phyloP scores from a whole-genome alignment of 768 basidiomycete genomes.

The Xanthoconium stramineum region DNA sequence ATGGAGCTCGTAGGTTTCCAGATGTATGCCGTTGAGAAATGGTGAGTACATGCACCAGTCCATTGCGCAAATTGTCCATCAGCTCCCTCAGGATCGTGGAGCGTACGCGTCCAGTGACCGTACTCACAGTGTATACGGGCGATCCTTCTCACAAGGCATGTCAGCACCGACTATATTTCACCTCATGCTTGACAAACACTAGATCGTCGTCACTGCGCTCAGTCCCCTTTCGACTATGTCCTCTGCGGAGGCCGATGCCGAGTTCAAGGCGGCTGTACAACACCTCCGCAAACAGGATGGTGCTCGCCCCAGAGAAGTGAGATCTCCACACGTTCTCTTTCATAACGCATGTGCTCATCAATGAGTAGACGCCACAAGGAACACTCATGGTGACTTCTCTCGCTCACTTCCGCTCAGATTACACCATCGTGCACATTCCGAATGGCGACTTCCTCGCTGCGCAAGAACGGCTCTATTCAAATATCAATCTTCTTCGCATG shows the following conservation, averaged over 20 bases:
- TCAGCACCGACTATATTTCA: constrained; percentile 4
- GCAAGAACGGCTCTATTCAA: constrained; percentile 69
- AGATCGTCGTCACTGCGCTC: constrained; percentile 63
- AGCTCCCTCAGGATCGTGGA: constrained; percentile 56
- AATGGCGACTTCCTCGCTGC: constrained; percentile 58
- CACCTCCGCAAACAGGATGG: constrained; percentile 60
- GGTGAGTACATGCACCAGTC: constrained; percentile 42
- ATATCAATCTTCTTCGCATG: constrained; percentile 82
- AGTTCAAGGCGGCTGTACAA: constrained; percentile 62
- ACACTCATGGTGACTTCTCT: constrained; percentile 79
- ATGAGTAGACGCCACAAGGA: constrained; percentile 56
- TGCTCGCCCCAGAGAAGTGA: constrained; percentile 68
- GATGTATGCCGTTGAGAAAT: constrained; percentile 85
- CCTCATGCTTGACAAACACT: constrained; percentile 12
- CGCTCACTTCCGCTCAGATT: constrained; percentile 85
- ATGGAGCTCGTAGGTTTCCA: constrained; percentile 60
- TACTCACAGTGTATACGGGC: constrained; percentile 76
- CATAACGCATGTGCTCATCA: constrained; percentile 5
- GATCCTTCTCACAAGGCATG: constrained; percentile 62
- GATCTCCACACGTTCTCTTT: constrained; percentile 2
- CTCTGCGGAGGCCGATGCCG: constrained; percentile 42
- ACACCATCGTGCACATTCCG: constrained; percentile 78
- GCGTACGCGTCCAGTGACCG: constrained; percentile 53
- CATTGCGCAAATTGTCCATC: neutral
- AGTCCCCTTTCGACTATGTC: constrained; percentile 42